Evolutionary conservation across 2,329 filamentous ascomycete species (phyloP), one percentile per base, ranked within the genome.

Genomic region (Sporothrix curviconia): DNA sequence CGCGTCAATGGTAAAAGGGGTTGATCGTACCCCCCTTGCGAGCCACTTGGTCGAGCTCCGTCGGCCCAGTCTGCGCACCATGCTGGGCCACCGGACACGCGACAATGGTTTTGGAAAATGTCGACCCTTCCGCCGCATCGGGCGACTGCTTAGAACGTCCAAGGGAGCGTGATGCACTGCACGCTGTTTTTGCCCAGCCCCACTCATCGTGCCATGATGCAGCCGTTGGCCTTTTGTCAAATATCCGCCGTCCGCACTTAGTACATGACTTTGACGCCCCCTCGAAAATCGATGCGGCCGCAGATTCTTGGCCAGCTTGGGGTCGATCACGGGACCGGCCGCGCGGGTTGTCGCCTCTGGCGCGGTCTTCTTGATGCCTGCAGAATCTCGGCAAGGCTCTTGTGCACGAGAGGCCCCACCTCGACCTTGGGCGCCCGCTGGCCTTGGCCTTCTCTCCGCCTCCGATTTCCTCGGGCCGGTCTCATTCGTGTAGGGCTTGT

Each of bases 171-270:
- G 66, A 99, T 99, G 71, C 94, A 99, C 76, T 99, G 94, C 43
- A 99, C 74, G 17, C 94, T n/a, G n/a, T n/a, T 99, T 75, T 99
- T 99, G 57, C 94, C 94, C 30, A 99, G 76, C 65, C 94, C 94
- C 94, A 99, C 99, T 96, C 94, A 70, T 99, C 94, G 55, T n/a
- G 94, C 94, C 94, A 99, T 99, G 69, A 99, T 99, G 72, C 94
- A 99, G 2, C 94, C 94, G 70, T 96, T 89, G 50, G 94, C 94
- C 65, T 92, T 92, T 37, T 87, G 66, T 97, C 94, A 57, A 97
- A 89, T 79, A 97, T 81, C n/a, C 94, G 94, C 1, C 92, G 97
- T 6, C 94, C 91, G 67, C 90, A 95, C 63, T 84, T 83, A n/a
- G 72, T 97, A 99, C 78, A 99, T 85, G 71, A 99, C 99, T 75